These are phyloP conservation scores for Rossbeevera mucosa DNA, from an alignment of 768 basidiomycete genomes.

Conservation along the genomic window DNA sequence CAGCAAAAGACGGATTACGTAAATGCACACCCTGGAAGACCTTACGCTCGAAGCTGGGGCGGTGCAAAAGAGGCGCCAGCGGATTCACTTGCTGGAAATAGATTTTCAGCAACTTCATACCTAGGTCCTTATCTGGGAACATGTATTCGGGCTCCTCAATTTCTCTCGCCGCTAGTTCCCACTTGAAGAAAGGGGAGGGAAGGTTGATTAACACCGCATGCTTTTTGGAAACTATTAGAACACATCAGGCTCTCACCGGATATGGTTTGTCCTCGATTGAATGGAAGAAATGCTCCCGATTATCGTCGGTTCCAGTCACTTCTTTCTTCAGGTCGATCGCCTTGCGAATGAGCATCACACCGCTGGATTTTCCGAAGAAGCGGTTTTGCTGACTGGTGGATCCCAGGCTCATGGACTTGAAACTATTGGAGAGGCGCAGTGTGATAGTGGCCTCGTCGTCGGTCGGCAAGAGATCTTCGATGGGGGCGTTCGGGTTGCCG, in stretches of 20 bases:
- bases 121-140: conserved; percentile 52
- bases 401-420: conserved; percentile 20
- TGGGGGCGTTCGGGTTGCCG: not conserved
- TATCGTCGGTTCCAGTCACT: conserved; percentile 38
- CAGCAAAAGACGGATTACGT: conserved; percentile 48
- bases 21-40: conserved; percentile 47
- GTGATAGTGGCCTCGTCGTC: conserved; percentile 27
- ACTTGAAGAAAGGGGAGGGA: conserved; percentile 12
- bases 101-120: conserved; percentile 47
- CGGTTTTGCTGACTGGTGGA: conserved; percentile 5
- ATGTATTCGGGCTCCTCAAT: conserved; percentile 28
- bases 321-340: conserved; percentile 60
- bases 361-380: conserved; percentile 42
- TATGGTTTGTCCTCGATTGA: not conserved
- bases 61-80: conserved; percentile 67
- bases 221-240: not conserved
- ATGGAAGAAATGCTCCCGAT: not conserved
- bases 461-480: conserved; percentile 24
- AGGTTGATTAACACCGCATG: not conserved
- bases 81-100: conserved; percentile 61
- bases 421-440: conserved; percentile 19
- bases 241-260: conserved; percentile 25
- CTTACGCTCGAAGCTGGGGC: conserved; percentile 57
- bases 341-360: conserved; percentile 37
- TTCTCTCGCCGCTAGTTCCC: conserved; percentile 24